Evolutionary conservation across 1,139 yeast genomes (phyloP).

Genomic region (Pichia sp.): DNA sequence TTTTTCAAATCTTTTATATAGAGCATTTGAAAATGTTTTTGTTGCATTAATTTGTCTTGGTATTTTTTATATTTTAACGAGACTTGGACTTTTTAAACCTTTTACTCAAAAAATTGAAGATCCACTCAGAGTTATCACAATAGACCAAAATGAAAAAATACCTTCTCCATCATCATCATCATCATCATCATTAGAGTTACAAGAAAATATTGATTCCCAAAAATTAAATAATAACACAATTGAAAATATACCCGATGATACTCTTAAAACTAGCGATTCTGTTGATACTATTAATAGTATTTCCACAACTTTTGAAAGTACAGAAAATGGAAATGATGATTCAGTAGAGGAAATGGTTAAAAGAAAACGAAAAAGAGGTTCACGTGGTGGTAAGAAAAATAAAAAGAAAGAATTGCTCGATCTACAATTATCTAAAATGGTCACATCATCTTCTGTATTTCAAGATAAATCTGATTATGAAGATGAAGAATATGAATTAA

Average conservation of each 20-base stretch:
- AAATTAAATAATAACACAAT: neutral
- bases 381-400: constrained; percentile 72
- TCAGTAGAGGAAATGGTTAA: constrained; percentile 12
- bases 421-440: neutral
- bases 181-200: too few relatives aligned
- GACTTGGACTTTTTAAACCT: constrained; percentile 25
- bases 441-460: neutral
- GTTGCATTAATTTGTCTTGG: constrained; percentile 27
- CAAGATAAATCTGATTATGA: constrained; percentile 13
- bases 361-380: constrained; percentile 73
- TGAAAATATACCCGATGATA: constrained; percentile 1
- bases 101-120: neutral
- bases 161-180: too few relatives aligned
- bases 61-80: constrained; percentile 24
- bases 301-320: neutral
- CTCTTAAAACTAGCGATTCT: neutral
- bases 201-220: neutral
- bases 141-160: neutral
- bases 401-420: constrained; percentile 33
- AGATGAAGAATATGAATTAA: too few relatives aligned
- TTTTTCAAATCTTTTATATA: constrained; percentile 19
- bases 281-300: neutral
- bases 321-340: constrained; percentile 1
- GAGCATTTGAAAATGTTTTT: constrained; percentile 35
- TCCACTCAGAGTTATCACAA: neutral